Evolutionary conservation across 139 green algal genomes (phyloP).

Genomic region (Chlamydomonas incerta): DNA sequence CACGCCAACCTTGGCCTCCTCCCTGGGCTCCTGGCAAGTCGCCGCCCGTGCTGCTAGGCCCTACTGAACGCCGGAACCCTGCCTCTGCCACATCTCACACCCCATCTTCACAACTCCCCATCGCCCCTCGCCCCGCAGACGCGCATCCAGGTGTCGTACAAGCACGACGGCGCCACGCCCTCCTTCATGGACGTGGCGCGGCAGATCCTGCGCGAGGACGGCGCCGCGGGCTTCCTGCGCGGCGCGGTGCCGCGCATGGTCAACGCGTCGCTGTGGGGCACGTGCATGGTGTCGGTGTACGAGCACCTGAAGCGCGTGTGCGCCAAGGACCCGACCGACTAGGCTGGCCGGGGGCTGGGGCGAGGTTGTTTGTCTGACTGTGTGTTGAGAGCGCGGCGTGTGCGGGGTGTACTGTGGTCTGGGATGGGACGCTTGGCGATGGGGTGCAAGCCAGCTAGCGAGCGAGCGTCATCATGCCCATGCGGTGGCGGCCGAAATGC

Average conservation of each 20-base stretch:
- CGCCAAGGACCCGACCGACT: slow-evolving; percentile 41
- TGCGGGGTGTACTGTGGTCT: no score
- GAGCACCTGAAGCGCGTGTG: slow-evolving; percentile 84
- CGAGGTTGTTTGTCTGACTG: no score
- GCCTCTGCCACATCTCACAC: background rate
- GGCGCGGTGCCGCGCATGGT: slow-evolving; percentile 83
- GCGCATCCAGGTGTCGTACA: slow-evolving; percentile 76
- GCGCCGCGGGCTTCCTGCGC: slow-evolving; percentile 73
- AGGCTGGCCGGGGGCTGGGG: no score
- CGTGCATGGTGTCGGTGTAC: slow-evolving; percentile 83
- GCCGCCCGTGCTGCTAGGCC: no score
- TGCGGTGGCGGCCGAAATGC: no score
- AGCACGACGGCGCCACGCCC: slow-evolving; percentile 31
- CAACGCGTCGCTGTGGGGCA: slow-evolving; percentile 88
- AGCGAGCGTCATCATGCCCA: no score
- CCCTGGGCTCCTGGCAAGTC: no score
- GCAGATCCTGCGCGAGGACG: slow-evolving; percentile 78
- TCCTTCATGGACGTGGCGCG: slow-evolving; percentile 49
- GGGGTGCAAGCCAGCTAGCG: no score
- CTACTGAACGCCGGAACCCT: no score
- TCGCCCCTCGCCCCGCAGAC: slow-evolving; percentile 27
- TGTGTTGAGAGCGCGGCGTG: no score
- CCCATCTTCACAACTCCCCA: background rate
- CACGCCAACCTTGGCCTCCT: no score
- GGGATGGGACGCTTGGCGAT: no score